Base-by-base conservation (phyloP, 2,329 filamentous ascomycete species). In the Fusarium sp. region DNA sequence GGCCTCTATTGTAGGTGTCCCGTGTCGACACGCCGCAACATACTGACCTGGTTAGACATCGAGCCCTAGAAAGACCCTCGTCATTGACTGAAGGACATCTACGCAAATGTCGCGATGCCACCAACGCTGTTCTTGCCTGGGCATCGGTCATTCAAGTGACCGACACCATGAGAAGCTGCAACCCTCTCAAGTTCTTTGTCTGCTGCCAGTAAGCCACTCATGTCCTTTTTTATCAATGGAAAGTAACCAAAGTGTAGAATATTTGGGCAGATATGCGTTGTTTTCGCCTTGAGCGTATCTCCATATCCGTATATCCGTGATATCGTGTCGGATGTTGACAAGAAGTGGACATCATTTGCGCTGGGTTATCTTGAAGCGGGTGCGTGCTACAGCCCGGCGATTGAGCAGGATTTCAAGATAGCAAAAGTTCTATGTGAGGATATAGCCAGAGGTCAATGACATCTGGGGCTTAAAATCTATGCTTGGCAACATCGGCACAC, bases 131-230 rank as follows among this genome's bases (percentile, higher is more conserved):
- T 1, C 30, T 69, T 1, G 32, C 50, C 0, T 68, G 66, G 66
- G 56, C 66, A 1, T 48, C 65, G 0, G 52, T 68, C 0, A 68
- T 68, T 4, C 61, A 56, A 30, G 66, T 68, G 0, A 65, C 61
- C 3, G 60, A 58, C 5, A 35, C 65, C 1, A 69, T 68, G 66
- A 58, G 63, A 17, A 63, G 66, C 8, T 68, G 66, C 3, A 68
- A 67, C 14, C 66, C 66, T 0, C 66, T 68, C 0, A 66, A 68
- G 0, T 68, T 68, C 30, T 68, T 68, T 5, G 66, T 69, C 9
- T 58, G 65, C 30, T 26, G 50, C 56, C 66, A 68, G 66, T 69
- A 59, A 32, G 19, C 2, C 1, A 2, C 0, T 13, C 8, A 1
- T 3, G 2, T 3, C 2, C 10, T 2, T 14, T 0, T 0, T 5